Base-by-base conservation (phyloP, 257 asterid species). In the Forsythia suspensa region DNA sequence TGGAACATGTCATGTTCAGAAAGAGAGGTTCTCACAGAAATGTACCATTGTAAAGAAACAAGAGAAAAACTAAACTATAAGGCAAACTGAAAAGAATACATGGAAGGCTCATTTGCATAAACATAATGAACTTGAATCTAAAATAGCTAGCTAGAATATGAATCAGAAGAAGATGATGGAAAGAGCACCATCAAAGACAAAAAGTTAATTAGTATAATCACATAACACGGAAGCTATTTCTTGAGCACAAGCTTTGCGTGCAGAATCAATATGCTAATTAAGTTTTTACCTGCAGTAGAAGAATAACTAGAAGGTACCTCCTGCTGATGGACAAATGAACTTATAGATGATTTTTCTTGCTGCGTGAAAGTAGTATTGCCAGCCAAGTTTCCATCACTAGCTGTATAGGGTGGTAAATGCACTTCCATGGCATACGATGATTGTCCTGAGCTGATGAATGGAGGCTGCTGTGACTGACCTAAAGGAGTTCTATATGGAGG, bases 231-330 rank as follows among this genome's bases (percentile, higher is more conserved):
- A 84, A 87, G 68, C 88, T 81, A 78, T 63, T 72, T 83, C 79
- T 85, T 73, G 73, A 77, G 80, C 86, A 77, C 76, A 77, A 81
- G 88, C 87, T 84, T 88, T 90, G 81, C 78, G 74, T 76, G 89
- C 86, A 84, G 80, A 82, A 86, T 74, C 82, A 82, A 78, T 76
- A 86, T 74, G 82, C 84, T 79, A 87, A 74, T 86, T 81, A 85
- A 83, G 83, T 76, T 86, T 89, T 96, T 96, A 96, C 99, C 99
- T 96, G 97, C 84, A 88, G 89, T 86, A 92, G 99, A 92, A 94
- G 98, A 91, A 96, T 96, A 96, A 96, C 98, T 94, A 96, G 97
- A 96, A 96, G 99, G 95, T 96, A 96, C 99, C 99, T 96, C 99
- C 99, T 92, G 99, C 99, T 85, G 98, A 88, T 86, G 95, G 89